Conservation (phyloP, 1,139 yeast species). For the Nadsonia commutata region DNA sequence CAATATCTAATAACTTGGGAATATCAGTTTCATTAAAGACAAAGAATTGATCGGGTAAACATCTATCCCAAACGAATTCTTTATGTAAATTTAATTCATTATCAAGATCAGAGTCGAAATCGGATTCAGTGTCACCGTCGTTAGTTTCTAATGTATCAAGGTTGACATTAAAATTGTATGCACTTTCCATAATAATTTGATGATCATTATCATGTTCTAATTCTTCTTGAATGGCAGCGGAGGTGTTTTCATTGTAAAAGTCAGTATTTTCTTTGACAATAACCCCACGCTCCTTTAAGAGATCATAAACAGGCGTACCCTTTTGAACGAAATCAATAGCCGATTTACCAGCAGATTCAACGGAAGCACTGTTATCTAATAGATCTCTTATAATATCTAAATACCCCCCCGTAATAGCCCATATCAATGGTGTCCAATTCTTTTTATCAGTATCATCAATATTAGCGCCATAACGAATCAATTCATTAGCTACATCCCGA, state of each 20-base stretch:
- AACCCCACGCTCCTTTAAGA: conserved; percentile 17
- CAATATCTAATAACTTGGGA: conserved; percentile 25
- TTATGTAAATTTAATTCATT: conserved; percentile 10
- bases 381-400: conserved; percentile 21
- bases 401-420: conserved; percentile 31
- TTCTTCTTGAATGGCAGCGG: conserved; percentile 12
- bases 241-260: conserved; percentile 19
- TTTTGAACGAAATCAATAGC: conserved; percentile 26
- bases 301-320: conserved; percentile 19
- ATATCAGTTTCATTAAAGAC: conserved; percentile 25
- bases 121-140: conserved; percentile 8
- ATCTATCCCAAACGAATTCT: conserved; percentile 25
- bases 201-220: conserved; percentile 16
- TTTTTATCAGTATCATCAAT: conserved; percentile 25
- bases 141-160: conserved; percentile 17
- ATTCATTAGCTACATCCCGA: conserved; percentile 23
- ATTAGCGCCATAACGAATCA: conserved; percentile 25
- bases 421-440: conserved; percentile 32
- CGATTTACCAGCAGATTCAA: conserved; percentile 23
- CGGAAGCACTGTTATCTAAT: conserved; percentile 24
- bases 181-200: conserved; percentile 19
- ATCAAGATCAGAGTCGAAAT: conserved; percentile 9
- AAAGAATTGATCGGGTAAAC: conserved; percentile 28
- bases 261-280: conserved; percentile 14
- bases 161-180: conserved; percentile 21